Conservation (phyloP, 2,329 filamentous ascomycete genomes). For the Anisogramma anomala region DNA sequence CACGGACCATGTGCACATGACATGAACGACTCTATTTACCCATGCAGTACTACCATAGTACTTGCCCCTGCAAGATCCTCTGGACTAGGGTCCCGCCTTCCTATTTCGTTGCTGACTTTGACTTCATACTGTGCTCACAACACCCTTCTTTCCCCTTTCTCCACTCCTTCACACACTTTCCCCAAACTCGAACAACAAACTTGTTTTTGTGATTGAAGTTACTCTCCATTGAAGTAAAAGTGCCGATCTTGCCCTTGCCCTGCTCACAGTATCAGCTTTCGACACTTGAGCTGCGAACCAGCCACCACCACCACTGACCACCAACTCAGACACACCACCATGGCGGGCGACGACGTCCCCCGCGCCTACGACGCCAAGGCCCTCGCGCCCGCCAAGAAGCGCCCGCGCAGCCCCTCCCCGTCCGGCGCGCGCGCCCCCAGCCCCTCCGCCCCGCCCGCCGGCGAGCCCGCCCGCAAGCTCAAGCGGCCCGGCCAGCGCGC, state of each 20-base stretch:
- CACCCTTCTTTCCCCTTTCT: neutral
- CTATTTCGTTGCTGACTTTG: neutral
- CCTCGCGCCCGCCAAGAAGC: constrained; percentile 47
- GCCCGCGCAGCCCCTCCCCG: constrained; percentile 41
- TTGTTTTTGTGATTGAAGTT: no score
- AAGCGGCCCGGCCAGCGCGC: constrained; percentile 58
- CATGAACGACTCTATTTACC: no score
- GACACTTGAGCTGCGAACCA: neutral
- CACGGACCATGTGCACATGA: no score
- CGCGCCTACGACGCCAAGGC: constrained; percentile 50
- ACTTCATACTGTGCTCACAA: no score
- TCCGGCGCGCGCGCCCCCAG: constrained; percentile 15
- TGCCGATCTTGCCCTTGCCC: neutral
- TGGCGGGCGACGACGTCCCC: constrained; percentile 37
- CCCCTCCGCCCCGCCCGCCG: constrained; percentile 1
- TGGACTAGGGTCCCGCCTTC: no score
- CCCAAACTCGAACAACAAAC: no score
- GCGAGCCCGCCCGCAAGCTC: constrained; percentile 46
- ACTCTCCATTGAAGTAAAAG: neutral
- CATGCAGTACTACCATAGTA: no score
- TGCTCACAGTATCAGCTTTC: neutral
- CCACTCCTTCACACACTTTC: neutral
- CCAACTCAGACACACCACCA: constrained; percentile 15
- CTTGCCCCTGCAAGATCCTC: no score
- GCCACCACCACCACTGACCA: neutral